These are phyloP conservation scores for Pyrenopolyporus hunteri DNA, from an alignment of 495 filamentous ascomycete species.

Conservation along the genomic window DNA sequence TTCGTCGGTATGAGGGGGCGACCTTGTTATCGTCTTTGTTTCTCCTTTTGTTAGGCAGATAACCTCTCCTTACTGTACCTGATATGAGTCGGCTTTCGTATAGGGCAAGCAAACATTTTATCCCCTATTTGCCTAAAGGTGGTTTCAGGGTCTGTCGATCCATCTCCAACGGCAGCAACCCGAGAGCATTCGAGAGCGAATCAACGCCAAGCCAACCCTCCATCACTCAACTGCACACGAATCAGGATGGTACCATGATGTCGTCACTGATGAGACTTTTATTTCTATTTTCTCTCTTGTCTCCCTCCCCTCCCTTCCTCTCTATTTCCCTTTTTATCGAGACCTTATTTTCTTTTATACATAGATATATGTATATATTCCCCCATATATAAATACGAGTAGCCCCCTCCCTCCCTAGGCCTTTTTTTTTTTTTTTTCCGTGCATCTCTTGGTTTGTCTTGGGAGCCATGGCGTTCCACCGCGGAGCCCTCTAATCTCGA, in stretches of 20 bases:
- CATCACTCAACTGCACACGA: conserved; percentile 27
- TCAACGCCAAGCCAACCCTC: conserved; percentile 26
- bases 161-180: conserved; percentile 28
- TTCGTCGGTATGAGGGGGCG: not conserved
- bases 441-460: conserved; percentile 29
- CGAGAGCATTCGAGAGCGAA: conserved; percentile 29
- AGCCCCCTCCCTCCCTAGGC: conserved; percentile 11
- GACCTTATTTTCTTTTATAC: not conserved
- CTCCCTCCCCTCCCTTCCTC: conserved; percentile 2
- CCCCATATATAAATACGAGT: conserved; percentile 25
- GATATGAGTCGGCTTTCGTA: conserved; percentile 11
- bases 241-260: conserved; percentile 37
- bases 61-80: conserved; percentile 8
- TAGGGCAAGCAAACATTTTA: conserved; percentile 17
- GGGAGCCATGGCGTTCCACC: conserved; percentile 19
- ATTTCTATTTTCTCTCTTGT: conserved; percentile 8
- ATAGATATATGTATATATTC: conserved; percentile 7
- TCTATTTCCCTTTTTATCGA: not conserved
- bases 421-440: conserved; percentile 2
- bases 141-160: conserved; percentile 32
- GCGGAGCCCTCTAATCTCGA: not conserved
- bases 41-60: conserved; percentile 1
- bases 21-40: not conserved
- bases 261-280: conserved; percentile 31
- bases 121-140: conserved; percentile 33